A percentile compares a stretch with the other conserved stretches of the same genome.
phyloP scores from a whole-genome alignment of 306 rosid genomes.

The Trifolium pratense region DNA sequence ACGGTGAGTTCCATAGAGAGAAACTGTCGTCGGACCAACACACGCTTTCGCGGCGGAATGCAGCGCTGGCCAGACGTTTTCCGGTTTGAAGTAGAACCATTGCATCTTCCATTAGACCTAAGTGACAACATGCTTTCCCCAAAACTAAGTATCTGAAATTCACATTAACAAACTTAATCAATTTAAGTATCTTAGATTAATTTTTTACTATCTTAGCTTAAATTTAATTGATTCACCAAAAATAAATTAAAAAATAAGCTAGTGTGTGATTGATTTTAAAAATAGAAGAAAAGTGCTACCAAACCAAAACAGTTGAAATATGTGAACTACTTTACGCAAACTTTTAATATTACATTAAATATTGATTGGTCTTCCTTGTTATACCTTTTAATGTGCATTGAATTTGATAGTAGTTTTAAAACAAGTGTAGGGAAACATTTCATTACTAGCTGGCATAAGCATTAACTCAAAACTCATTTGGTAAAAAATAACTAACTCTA shows the following conservation, averaged over 20 bases:
- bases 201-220: background rate
- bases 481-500: no score
- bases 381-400: slow-evolving; percentile 5
- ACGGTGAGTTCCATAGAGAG: slow-evolving; percentile 53
- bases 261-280: background rate
- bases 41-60: slow-evolving; percentile 90
- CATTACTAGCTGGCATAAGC: slow-evolving; percentile 50
- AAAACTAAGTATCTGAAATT: slow-evolving; percentile 72
- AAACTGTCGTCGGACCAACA: slow-evolving; percentile 91
- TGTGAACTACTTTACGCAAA: background rate
- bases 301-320: slow-evolving; percentile 15
- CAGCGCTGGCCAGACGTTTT: slow-evolving; percentile 86
- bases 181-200: background rate
- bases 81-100: slow-evolving; percentile 96
- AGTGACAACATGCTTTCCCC: slow-evolving; percentile 92
- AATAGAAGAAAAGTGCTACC: background rate
- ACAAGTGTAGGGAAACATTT: slow-evolving; percentile 23
- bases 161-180: background rate
- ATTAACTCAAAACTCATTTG: no score
- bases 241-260: background rate
- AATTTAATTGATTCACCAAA: background rate
- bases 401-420: slow-evolving; percentile 18
- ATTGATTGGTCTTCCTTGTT: background rate
- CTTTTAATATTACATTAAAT: background rate
- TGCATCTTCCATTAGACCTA: slow-evolving; percentile 96